Conservation (phyloP, 129 eudicot genomes). For the Kitagawia praeruptora region DNA sequence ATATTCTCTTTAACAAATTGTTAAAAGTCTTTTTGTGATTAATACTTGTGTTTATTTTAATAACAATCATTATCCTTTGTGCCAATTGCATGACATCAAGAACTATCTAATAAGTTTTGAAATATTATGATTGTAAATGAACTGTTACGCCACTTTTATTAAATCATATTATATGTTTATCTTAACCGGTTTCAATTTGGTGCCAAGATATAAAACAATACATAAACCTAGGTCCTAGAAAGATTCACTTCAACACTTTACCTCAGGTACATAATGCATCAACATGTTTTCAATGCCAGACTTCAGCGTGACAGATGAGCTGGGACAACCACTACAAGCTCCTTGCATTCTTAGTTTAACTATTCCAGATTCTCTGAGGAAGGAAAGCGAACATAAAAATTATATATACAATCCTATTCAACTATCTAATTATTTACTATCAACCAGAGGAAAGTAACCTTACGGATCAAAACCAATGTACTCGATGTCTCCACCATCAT, state of each 20-base stretch:
- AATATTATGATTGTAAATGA: not conserved
- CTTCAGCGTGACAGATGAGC: constrained; percentile 93
- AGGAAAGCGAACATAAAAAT: not conserved
- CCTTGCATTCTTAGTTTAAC: constrained; percentile 96
- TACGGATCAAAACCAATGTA: constrained; percentile 82
- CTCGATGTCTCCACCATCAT: constrained; percentile 93
- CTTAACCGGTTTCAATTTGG: not conserved
- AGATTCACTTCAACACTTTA: constrained; percentile 2
- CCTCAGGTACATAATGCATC: constrained; percentile 98
- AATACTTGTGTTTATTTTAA: not conserved
- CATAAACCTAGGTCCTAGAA: not conserved
- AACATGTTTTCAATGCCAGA: constrained; percentile 97
- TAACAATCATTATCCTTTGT: not conserved
- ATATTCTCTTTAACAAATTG: not conserved
- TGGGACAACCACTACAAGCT: constrained; percentile 99
- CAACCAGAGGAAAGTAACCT: constrained; percentile 12
- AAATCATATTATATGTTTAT: not conserved
- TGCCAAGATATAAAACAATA: not conserved
- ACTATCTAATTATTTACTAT: not conserved
- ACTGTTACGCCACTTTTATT: not conserved
- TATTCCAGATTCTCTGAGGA: constrained; percentile 62
- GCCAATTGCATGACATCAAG: not conserved
- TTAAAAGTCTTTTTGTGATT: not conserved
- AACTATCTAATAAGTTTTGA: not conserved
- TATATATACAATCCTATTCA: not conserved